These are phyloP conservation scores for Pelargonium nanum DNA, from an alignment of 345 rosid genomes.

Conservation along the genomic window DNA sequence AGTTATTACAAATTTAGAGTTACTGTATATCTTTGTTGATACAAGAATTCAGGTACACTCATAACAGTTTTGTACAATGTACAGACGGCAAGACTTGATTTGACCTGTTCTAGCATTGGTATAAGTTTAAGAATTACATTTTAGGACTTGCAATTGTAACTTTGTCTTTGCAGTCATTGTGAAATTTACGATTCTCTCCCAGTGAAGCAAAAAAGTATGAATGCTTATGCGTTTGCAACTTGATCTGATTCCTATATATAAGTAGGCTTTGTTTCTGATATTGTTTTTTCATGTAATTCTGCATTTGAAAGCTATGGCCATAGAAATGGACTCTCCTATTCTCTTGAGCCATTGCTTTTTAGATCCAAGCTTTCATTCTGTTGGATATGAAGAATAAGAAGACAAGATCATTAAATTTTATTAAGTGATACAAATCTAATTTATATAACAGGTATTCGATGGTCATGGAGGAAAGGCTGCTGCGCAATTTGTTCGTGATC, in stretches of 20 bases:
- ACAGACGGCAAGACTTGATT: background rate
- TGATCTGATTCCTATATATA: background rate
- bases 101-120: background rate
- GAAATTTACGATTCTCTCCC: too few relatives aligned
- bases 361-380: too few relatives aligned
- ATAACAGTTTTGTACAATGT: background rate
- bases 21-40: too few relatives aligned
- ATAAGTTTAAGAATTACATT: background rate
- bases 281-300: background rate
- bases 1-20: background rate
- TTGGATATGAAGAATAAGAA: too few relatives aligned
- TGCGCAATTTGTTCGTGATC: conserved; percentile 59
- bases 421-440: background rate
- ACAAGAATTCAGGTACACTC: background rate
- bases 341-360: background rate
- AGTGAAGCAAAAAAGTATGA: too few relatives aligned
- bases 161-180: too few relatives aligned
- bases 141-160: too few relatives aligned
- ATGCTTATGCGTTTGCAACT: too few relatives aligned
- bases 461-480: conserved; percentile 87
- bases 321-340: background rate
- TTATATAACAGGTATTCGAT: conserved; percentile 55
- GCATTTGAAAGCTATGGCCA: background rate
- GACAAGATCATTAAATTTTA: background rate
- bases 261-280: background rate